Evolutionary conservation across 345 rosid species (phyloP).

Genomic region (Citrus mangshanensis): DNA sequence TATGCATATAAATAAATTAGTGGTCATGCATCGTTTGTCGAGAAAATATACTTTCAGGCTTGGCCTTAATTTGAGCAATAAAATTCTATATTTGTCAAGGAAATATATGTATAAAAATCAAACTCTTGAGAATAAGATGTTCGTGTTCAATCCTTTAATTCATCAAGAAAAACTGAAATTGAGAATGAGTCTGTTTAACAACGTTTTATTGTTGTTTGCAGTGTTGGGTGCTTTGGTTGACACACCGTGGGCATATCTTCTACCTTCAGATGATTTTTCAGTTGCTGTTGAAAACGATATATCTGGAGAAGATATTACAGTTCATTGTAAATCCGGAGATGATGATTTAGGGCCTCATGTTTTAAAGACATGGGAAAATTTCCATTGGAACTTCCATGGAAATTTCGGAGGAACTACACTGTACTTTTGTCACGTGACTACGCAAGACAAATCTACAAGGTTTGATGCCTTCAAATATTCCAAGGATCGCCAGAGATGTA

Average conservation of each 20-base stretch:
- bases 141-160: too few species aligned
- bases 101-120: too few species aligned
- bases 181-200: too few species aligned
- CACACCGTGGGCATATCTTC: neutral
- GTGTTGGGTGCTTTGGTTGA: too few species aligned
- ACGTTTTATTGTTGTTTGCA: too few species aligned
- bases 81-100: too few species aligned
- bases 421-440: neutral
- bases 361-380: neutral
- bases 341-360: neutral
- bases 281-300: neutral
- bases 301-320: neutral
- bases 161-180: too few species aligned
- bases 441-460: neutral
- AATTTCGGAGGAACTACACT: neutral
- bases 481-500: neutral
- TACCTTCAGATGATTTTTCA: neutral
- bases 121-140: too few species aligned
- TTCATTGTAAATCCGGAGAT: neutral
- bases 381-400: neutral
- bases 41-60: too few species aligned
- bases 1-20: too few species aligned
- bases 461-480: neutral
- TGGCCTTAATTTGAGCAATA: too few species aligned
- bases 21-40: too few species aligned